Base-by-base conservation (phyloP, 306 rosid species). In the Dalbergia cochinchinensis region DNA sequence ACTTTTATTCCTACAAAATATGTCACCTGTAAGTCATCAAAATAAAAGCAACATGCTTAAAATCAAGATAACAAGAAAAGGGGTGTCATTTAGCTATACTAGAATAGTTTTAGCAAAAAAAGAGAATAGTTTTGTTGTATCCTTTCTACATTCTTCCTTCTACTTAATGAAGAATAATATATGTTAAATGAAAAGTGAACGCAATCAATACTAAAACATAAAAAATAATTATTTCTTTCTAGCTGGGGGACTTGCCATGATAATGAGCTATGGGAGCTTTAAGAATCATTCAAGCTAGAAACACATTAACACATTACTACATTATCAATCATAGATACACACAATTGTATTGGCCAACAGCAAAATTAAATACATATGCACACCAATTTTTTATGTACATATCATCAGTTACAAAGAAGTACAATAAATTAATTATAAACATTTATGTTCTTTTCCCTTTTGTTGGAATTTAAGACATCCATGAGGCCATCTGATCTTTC, bases 1-100 rank as follows among this genome's bases (percentile, higher is more conserved):
- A 33, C 85, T 82, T 86, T 91, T 92, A 64, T 82, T 84, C 89
- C 99, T 95, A 83, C 94, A 82, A 81, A 82, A 82, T 76, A 83
- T 67, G 71, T 73, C 60, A 75, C 81, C 85, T 67, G 79, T 82
- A 85, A 63, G 71, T 77, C 77, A 79, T 80, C 80, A 87, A 79
- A 78, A 81, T 47, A 54, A 77, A 83, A 78, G 51, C 19, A 81
- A 31, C 45, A 74, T 42, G 71, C 58, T 76, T 72, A 80, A 83
- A 75, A 85, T 65, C 50, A 35, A 78, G 78, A 53, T 63, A 61
- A 20, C 42, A 42, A 81, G 54, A 55, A 55, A 58, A 73, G 7
- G 2, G n/a, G 53, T 31, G 47, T 50, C 62, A 16, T 44, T 37
- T 37, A 37, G 7, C 41, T 37, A 37, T 0, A 37, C 6, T 37